These are phyloP conservation scores for Cryptosporidium xiaoi DNA, from an alignment of 169 alveolate species.

Conservation along the genomic window DNA sequence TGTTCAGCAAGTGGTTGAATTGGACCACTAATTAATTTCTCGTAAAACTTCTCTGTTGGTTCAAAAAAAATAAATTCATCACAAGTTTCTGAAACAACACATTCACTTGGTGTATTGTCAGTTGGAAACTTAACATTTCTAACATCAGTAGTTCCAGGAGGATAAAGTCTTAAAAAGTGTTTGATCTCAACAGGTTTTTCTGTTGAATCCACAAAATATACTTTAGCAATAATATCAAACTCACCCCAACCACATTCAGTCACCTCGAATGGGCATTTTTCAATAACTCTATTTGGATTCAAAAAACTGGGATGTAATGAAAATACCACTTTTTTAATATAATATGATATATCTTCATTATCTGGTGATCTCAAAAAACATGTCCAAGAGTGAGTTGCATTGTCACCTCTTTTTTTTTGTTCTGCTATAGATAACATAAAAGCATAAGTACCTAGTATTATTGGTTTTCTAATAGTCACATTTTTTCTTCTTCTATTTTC, in stretches of 20 bases:
- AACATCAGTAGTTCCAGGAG: conserved; percentile 75
- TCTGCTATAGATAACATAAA: conserved; percentile 79
- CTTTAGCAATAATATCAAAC: conserved; percentile 85
- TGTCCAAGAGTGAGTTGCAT: conserved; percentile 92
- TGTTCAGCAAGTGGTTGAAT: conserved; percentile 76
- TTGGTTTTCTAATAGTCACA: conserved; percentile 79
- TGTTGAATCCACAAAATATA: conserved; percentile 84
- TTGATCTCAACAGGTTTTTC: conserved; percentile 86
- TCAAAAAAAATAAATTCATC: conserved; percentile 77
- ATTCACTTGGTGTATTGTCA: conserved; percentile 31
- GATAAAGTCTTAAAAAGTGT: conserved; percentile 84
- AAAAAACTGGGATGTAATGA: conserved; percentile 91
- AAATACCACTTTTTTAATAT: conserved; percentile 89
- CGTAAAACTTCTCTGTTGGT: conserved; percentile 79
- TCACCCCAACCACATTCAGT: conserved; percentile 94
- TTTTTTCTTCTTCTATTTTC: conserved; percentile 77
- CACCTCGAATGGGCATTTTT: conserved; percentile 88
- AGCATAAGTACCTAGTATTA: conserved; percentile 80
- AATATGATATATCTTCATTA: conserved; percentile 90
- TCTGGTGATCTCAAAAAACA: conserved; percentile 91
- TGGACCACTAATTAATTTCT: conserved; percentile 77
- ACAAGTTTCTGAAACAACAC: conserved; percentile 75
- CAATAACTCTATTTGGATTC: conserved; percentile 88
- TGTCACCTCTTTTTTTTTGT: conserved; percentile 90
- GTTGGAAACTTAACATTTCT: conserved; percentile 60